These are phyloP conservation scores for Wickerhamiella australiensis DNA, from an alignment of 805 yeast genomes.

Conservation along the genomic window DNA sequence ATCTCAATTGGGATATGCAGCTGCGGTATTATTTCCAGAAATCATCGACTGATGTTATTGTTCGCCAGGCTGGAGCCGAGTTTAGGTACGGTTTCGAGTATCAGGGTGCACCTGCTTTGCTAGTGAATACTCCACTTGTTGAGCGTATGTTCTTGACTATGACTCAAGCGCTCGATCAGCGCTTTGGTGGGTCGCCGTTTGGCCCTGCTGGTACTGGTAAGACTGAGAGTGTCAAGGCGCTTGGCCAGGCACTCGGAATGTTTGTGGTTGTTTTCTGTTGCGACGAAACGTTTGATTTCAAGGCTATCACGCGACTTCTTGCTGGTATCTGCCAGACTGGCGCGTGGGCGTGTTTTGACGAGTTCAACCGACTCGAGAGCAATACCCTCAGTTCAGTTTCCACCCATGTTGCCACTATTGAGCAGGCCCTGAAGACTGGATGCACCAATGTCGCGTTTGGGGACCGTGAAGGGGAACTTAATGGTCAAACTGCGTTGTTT, in stretches of 20 bases:
- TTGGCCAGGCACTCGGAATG: slow-evolving; percentile 68
- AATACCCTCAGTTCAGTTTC: slow-evolving; percentile 73
- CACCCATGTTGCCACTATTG: slow-evolving; percentile 62
- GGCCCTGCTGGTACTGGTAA: slow-evolving; percentile 99
- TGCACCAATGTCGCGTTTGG: slow-evolving; percentile 19
- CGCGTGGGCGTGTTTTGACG: slow-evolving; percentile 95
- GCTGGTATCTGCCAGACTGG: slow-evolving; percentile 73
- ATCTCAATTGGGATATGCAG: slow-evolving; percentile 3
- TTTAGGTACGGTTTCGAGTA: slow-evolving; percentile 72
- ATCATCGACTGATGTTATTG: neutral
- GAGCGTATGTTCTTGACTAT: slow-evolving; percentile 52
- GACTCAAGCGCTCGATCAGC: slow-evolving; percentile 61
- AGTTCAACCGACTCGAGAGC: slow-evolving; percentile 69
- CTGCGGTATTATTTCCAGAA: neutral
- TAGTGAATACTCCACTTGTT: slow-evolving; percentile 67
- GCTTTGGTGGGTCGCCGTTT: slow-evolving; percentile 77
- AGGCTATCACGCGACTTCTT: slow-evolving; percentile 63
- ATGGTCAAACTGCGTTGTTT: slow-evolving; percentile 45
- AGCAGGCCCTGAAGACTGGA: slow-evolving; percentile 34
- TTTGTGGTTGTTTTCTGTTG: slow-evolving; percentile 82
- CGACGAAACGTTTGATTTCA: slow-evolving; percentile 77
- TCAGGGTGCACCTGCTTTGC: slow-evolving; percentile 56
- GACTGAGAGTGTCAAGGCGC: slow-evolving; percentile 77
- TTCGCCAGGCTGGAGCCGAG: neutral
- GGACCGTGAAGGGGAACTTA: slow-evolving; percentile 19